Base-by-base conservation (phyloP, 2,329 filamentous ascomycete genomes). In the Zymoseptoria ardabiliae region DNA sequence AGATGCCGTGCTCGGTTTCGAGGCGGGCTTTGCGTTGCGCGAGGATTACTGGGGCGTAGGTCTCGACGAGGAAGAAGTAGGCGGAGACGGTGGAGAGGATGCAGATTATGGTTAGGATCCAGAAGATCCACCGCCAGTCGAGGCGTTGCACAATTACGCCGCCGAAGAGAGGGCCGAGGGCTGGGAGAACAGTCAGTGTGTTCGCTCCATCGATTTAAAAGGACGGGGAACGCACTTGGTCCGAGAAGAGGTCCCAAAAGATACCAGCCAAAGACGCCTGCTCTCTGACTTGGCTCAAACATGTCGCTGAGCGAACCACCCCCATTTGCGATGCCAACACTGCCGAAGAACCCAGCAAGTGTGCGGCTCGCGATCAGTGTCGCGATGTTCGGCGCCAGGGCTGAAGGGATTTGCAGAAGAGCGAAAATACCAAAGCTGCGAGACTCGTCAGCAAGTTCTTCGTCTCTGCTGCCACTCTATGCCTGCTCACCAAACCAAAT, bases 281-380 rank as follows among this genome's bases (percentile, higher is more conserved):
- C 79, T 60, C 79, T 68, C 59, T 80, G 72, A 22, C 67, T 72
- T 0, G 77, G 75, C 22, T 72, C 64, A 58, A 80, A 82, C 78
- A 81, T 81, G 56, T 81, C 80, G 53, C 70, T 74, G n/a, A 81
- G 78, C 0, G 76, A 80, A 1, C 79, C 79, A 6, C 79, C 79
- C 1, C 80, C 80, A 66, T 79, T 81, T 0, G 79, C 77, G 53
- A 81, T 77, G 0, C 77, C 77, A 0, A 81, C 75, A 61, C 75
- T 77, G 1, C 79, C 79, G 64, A 80, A 81, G 68, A 81, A 80
- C 4, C 79, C 79, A 2, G 76, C 66, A 3, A 81, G 59, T 2
- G 77, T 77, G 45, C 79, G 71, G 50, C 79, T 70, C 1, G 71
- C 72, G 48, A 81, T 76, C 13, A 81, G 63, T 2, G 71, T 73